A percentile compares a stretch with the other conserved stretches of the same genome.
Conservation (phyloP, 139 green algal species). For the Chloropicon primus region DNA sequence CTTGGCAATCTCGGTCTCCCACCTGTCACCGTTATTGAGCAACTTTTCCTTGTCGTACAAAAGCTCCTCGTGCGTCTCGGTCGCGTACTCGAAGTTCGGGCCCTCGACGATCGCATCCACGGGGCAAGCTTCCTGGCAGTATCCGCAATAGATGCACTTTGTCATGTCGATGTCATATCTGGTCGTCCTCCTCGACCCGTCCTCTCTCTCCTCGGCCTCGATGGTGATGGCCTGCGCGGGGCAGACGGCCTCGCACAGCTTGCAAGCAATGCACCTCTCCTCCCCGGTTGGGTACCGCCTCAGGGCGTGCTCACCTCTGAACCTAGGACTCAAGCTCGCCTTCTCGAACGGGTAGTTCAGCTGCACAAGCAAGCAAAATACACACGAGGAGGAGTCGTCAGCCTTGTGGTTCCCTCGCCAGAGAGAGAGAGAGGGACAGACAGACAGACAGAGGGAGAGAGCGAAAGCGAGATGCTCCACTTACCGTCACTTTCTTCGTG, state of each 20-base stretch:
- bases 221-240: slow-evolving; percentile 96
- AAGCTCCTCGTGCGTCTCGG: slow-evolving; percentile 90
- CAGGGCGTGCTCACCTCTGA: slow-evolving; percentile 96
- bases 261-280: slow-evolving; percentile 99
- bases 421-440: neutral
- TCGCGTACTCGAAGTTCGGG: slow-evolving; percentile 97
- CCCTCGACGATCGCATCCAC: slow-evolving; percentile 97
- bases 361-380: slow-evolving; percentile 23
- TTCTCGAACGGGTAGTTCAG: slow-evolving; percentile 99
- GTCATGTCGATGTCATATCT: slow-evolving; percentile 99
- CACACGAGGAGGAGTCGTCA: neutral
- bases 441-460: too few relatives aligned
- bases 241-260: slow-evolving; percentile 94
- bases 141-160: slow-evolving; percentile 74
- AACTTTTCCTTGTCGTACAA: slow-evolving; percentile 99
- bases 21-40: slow-evolving; percentile 89
- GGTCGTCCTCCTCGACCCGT: slow-evolving; percentile 80
- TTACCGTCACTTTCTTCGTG: slow-evolving; percentile 85
- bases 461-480: slow-evolving; percentile 1
- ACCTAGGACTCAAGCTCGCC: slow-evolving; percentile 78
- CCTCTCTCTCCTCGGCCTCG: slow-evolving; percentile 96
- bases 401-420: neutral
- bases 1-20: slow-evolving; percentile 92
- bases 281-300: slow-evolving; percentile 92
- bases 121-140: slow-evolving; percentile 91